Evolutionary conservation across 495 filamentous ascomycete genomes (phyloP).

Genomic region (Evernia prunastri): DNA sequence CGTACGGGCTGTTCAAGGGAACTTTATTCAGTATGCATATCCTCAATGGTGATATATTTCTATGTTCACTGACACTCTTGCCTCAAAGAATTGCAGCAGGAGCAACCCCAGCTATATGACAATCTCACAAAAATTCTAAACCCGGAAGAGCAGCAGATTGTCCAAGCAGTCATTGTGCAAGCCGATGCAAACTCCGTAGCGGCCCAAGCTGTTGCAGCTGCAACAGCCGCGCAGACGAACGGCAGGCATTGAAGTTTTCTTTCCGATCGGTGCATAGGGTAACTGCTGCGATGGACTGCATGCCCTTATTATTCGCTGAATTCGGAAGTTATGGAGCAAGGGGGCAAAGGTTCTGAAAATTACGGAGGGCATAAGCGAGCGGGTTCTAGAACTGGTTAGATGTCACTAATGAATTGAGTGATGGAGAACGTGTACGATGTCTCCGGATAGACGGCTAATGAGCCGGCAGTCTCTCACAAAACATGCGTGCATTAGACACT

Average conservation of each 20-base stretch:
- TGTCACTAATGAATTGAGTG: neutral
- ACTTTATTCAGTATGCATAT: conserved; percentile 70
- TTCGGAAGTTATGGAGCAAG: neutral
- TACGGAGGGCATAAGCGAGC: conserved; percentile 2
- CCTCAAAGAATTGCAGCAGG: conserved; percentile 73
- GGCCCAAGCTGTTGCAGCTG: conserved; percentile 22
- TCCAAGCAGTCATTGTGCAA: conserved; percentile 73
- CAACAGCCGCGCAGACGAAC: conserved; percentile 24
- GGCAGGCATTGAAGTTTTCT: conserved; percentile 13
- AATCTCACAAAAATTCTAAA: conserved; percentile 70
- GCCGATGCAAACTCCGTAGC: conserved; percentile 56
- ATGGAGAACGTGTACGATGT: neutral
- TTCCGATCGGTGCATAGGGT: neutral
- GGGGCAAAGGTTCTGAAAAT: neutral
- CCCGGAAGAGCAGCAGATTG: conserved; percentile 71
- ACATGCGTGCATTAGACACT: neutral
- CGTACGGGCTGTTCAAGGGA: conserved; percentile 78
- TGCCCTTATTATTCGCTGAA: neutral
- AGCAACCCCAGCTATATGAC: conserved; percentile 84
- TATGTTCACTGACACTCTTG: neutral
- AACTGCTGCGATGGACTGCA: neutral
- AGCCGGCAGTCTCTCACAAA: neutral
- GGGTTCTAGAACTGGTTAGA: neutral
- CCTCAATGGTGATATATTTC: conserved; percentile 5
- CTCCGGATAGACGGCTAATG: neutral